These are phyloP conservation scores for Herpetomonas samuelpessoai DNA, from an alignment of 208 protist species.

Conservation along the genomic window DNA sequence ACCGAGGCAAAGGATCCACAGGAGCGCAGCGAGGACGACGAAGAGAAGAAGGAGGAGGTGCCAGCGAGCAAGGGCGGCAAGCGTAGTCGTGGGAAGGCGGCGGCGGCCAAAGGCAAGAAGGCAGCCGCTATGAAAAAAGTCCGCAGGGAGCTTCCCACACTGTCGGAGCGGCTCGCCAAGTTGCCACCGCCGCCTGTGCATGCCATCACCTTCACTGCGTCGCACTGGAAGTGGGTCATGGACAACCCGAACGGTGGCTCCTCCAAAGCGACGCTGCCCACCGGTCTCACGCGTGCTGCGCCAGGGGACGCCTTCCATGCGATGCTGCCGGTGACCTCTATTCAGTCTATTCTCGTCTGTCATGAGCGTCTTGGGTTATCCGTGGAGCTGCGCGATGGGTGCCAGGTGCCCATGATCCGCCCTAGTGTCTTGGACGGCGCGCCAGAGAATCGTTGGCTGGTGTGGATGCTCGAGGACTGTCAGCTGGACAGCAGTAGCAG, in stretches of 20 bases:
- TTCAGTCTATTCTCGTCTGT: slow-evolving; percentile 58
- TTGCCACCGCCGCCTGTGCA: slow-evolving; percentile 2
- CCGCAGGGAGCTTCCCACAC: neutral
- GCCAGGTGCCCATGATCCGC: slow-evolving; percentile 41
- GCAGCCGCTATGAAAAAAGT: neutral
- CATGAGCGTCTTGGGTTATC: slow-evolving; percentile 39
- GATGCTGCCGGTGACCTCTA: slow-evolving; percentile 46
- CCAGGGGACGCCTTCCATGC: slow-evolving; percentile 26
- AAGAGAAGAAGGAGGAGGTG: neutral
- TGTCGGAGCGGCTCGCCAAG: neutral
- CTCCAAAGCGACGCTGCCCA: neutral
- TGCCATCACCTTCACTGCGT: slow-evolving; percentile 41
- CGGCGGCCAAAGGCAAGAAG: slow-evolving; percentile 8
- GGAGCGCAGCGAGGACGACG: neutral
- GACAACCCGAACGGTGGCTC: slow-evolving; percentile 16
- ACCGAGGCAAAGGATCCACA: neutral
- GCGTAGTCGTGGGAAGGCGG: slow-evolving; percentile 1
- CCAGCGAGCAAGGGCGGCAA: neutral
- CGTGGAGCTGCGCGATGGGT: slow-evolving; percentile 48
- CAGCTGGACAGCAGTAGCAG: neutral
- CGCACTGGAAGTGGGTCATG: slow-evolving; percentile 74
- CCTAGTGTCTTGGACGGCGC: slow-evolving; percentile 25
- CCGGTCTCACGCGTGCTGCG: neutral
- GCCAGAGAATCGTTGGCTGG: slow-evolving; percentile 48
- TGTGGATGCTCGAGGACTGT: slow-evolving; percentile 37